phyloP scores from a whole-genome alignment of 305 asterid genomes.

The Solanum hybrid region DNA sequence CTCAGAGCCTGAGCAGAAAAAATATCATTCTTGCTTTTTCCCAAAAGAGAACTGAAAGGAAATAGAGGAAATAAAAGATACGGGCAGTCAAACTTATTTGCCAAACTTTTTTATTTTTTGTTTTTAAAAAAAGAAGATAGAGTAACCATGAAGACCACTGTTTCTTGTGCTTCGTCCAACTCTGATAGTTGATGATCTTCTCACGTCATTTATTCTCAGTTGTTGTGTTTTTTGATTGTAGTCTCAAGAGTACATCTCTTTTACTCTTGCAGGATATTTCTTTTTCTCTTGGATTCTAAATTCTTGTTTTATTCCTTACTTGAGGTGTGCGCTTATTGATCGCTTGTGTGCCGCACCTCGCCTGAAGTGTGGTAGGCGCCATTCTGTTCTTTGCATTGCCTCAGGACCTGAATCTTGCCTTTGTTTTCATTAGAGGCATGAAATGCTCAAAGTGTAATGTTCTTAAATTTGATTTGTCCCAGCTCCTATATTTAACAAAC shows the following conservation, averaged over 20 bases:
- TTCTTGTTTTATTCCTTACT: background rate
- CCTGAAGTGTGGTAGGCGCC: background rate
- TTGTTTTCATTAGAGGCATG: background rate
- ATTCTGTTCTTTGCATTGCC: background rate
- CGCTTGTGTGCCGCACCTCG: background rate
- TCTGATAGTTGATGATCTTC: background rate
- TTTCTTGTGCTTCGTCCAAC: background rate
- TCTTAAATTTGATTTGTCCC: background rate
- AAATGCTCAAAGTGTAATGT: background rate
- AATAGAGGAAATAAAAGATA: background rate
- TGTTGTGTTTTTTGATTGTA: background rate
- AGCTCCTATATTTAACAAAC: background rate
- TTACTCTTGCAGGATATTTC: background rate
- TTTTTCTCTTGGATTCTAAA: background rate
- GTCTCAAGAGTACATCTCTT: background rate
- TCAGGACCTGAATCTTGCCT: background rate
- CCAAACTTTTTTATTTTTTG: background rate
- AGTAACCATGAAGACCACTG: background rate
- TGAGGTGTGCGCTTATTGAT: background rate
- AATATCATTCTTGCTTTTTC: background rate
- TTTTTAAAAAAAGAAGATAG: background rate
- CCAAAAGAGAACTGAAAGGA: background rate
- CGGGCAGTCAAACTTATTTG: background rate
- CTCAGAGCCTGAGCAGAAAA: background rate
- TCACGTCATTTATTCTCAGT: background rate